Evolutionary conservation across 805 yeast species (phyloP).

Genomic region (Candida palmyrensis): DNA sequence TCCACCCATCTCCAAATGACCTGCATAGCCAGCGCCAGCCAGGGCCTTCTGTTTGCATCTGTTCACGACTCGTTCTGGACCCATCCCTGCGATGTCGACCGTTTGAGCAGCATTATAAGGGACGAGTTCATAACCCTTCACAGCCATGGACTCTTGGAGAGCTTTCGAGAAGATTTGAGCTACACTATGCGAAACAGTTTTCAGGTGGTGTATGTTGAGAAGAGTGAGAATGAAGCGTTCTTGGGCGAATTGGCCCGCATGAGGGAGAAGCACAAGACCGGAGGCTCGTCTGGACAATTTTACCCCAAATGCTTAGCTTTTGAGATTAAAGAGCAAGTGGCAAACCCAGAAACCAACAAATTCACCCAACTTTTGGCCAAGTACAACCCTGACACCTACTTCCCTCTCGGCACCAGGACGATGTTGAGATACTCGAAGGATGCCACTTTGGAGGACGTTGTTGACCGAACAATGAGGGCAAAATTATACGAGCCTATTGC

Average conservation of each 20-base stretch:
- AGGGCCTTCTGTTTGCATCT: constrained; percentile 25
- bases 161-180: constrained; percentile 21
- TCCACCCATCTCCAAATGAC: constrained; percentile 37
- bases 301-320: too few relatives aligned
- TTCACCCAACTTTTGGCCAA: neutral
- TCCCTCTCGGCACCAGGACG: neutral
- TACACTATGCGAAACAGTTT: constrained; percentile 16
- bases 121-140: constrained; percentile 33
- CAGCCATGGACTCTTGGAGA: constrained; percentile 17
- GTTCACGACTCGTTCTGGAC: constrained; percentile 46
- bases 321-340: too few relatives aligned
- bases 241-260: too few relatives aligned
- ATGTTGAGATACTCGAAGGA: neutral
- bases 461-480: neutral
- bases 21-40: constrained; percentile 16
- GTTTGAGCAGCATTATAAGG: constrained; percentile 21
- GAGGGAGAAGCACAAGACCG: too few relatives aligned
- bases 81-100: constrained; percentile 24
- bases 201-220: constrained; percentile 31
- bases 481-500: constrained; percentile 19
- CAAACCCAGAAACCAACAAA: too few relatives aligned
- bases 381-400: neutral
- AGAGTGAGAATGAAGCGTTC: constrained; percentile 9
- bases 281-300: too few relatives aligned
- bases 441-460: neutral